Percentiles rank a stretch among this genome's conserved stretches.
Evolutionary conservation across 331 rosid genomes (phyloP).

Genomic region (Erythrophleum ivorense): DNA sequence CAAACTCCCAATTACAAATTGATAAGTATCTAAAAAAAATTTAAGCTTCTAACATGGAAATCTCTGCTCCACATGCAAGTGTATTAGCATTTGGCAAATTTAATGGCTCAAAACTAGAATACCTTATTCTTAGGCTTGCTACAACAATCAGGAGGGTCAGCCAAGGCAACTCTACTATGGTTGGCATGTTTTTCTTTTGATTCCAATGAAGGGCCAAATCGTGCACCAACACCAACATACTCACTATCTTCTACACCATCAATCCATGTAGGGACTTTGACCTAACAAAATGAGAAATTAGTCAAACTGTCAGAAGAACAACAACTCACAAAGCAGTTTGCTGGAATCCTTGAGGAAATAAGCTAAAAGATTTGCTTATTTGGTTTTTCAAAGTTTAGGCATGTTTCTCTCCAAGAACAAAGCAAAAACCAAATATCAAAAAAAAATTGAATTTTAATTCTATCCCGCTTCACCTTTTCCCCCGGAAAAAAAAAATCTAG

Average conservation of each 20-base stretch:
- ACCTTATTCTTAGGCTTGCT: constrained; percentile 65
- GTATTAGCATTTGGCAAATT: constrained; percentile 30
- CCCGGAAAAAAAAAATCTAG: not conserved
- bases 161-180: constrained; percentile 84
- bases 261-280: constrained; percentile 92
- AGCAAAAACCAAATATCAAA: constrained; percentile 24
- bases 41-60: constrained; percentile 36
- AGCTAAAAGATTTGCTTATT: constrained; percentile 7
- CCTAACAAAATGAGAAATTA: constrained; percentile 54
- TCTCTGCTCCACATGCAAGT: constrained; percentile 29
- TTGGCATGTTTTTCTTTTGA: constrained; percentile 90
- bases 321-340: constrained; percentile 3
- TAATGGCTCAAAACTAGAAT: constrained; percentile 32
- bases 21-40: constrained; percentile 30
- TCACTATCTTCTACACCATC: constrained; percentile 65
- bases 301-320: constrained; percentile 24
- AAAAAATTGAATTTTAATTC: not conserved
- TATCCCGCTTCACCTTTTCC: constrained; percentile 21
- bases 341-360: constrained; percentile 14
- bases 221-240: constrained; percentile 95
- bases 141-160: constrained; percentile 99
- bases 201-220: constrained; percentile 90
- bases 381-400: constrained; percentile 12
- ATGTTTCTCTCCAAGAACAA: constrained; percentile 25
- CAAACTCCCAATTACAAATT: constrained; percentile 49